Base-by-base conservation (phyloP, 2,329 filamentous ascomycete species). In the Aspergillus aculeatinus region DNA sequence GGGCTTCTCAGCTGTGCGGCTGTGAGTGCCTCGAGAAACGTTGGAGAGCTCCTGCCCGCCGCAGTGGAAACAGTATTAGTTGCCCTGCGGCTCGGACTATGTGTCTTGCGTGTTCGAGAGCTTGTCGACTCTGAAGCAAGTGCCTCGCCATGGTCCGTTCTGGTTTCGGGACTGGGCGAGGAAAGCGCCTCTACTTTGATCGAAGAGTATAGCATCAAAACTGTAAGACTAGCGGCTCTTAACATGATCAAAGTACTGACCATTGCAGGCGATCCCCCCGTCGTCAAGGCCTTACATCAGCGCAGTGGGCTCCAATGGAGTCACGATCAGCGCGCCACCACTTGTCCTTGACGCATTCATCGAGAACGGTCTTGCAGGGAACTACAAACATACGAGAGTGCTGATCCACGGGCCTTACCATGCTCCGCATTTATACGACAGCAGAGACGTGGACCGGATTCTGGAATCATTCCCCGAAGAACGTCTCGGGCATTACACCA, bases 251-350 rank as follows among this genome's bases (percentile, higher is more conserved):
- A 57, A 33, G 21, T 14, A 55, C 64, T 64, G 59, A 29, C 23
- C 3, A 2, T 60, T 25, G 9, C 39, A 76, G 69, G 77, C 76
- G 44, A 82, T 85, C 60, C 75, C 83, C 48, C 73, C 74, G 19
- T 80, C 82, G 49, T 81, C 76, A 59, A 81, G 77, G 63, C 82
- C 84, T 2, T 87, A 85, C 73, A 77, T 87, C 69, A 86, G 84
- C 67, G 84, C 84, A 16, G 80, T 86, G 61, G 85, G 83, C 63
- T 79, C 80, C 42, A 85, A 84, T 76, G 83, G 84, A 42, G 73
- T 87, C 58, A 87, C 84, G 16, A 80, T 87, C 69, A 86, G 83
- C 63, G 85, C 83, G 50, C 84, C 85, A 21, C 85, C 85, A 7
- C 76, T 77, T 12, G 81, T 81, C 4, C 80, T 84, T 39, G 78